phyloP scores from a whole-genome alignment of 2,329 filamentous ascomycete species.

The Aureobasidium sp. region DNA sequence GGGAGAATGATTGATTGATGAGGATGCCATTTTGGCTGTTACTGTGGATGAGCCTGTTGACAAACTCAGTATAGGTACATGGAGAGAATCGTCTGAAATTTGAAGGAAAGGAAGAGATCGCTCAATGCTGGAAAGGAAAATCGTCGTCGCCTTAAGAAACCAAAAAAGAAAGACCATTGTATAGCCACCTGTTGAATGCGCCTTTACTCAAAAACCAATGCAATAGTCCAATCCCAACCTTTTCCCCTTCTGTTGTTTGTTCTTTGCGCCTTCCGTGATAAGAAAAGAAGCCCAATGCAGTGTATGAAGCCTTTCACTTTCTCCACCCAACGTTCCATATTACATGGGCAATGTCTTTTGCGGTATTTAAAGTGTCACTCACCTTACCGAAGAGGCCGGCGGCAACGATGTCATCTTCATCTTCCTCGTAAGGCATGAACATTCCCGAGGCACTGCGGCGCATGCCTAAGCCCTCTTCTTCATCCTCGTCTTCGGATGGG shows the following conservation, averaged over 20 bases:
- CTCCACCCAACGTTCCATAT: conserved; percentile 61
- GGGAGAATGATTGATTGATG: not conserved
- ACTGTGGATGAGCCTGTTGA: not conserved
- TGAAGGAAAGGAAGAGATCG: not conserved
- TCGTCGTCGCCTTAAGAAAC: not conserved
- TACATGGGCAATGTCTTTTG: conserved; percentile 55
- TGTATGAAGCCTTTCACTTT: conserved; percentile 29
- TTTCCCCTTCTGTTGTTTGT: not conserved
- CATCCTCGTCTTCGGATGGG: conserved; percentile 37
- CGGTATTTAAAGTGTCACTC: conserved; percentile 66
- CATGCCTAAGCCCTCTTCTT: conserved; percentile 45
- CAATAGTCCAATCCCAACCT: conserved; percentile 4
- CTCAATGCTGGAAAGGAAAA: not conserved
- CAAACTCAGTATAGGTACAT: not conserved
- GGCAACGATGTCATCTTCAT: conserved; percentile 49
- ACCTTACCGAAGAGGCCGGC: conserved; percentile 66
- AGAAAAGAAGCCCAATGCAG: not conserved
- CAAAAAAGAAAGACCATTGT: not conserved
- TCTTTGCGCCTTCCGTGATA: not conserved
- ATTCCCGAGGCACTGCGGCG: conserved; percentile 76
- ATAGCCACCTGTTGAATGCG: conserved; percentile 7
- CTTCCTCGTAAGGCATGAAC: conserved; percentile 82
- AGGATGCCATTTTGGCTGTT: not conserved
- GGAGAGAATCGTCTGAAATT: not conserved
- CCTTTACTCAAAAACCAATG: conserved; percentile 3